These are phyloP conservation scores for Lactuca saligna DNA, from an alignment of 129 eudicot species.

Conservation along the genomic window DNA sequence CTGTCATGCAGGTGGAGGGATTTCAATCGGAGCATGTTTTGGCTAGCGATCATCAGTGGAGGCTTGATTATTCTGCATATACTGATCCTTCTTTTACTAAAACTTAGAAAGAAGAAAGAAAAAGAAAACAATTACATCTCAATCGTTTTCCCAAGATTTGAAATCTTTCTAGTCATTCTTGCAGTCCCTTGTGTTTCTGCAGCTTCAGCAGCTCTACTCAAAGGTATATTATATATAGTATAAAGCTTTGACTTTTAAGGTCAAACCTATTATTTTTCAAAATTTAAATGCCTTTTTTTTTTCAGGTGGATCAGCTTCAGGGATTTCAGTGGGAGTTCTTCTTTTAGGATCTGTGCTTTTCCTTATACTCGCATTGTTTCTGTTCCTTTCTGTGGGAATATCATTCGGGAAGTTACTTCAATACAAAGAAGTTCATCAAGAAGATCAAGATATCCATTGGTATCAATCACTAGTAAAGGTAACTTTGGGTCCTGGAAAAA, in stretches of 20 bases:
- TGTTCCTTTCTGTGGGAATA: constrained; percentile 78
- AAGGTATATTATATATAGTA: constrained; percentile 43
- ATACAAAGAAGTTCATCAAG: constrained; percentile 89
- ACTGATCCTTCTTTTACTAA: constrained; percentile 52
- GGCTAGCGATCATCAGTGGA: constrained; percentile 73
- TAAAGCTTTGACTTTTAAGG: constrained; percentile 15
- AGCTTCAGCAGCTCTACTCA: constrained; percentile 67
- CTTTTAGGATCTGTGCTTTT: constrained; percentile 52
- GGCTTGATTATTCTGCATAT: constrained; percentile 64
- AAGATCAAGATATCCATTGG: constrained; percentile 76
- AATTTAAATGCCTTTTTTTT: constrained; percentile 2
- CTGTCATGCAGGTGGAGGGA: constrained; percentile 70
- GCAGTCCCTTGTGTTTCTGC: constrained; percentile 87
- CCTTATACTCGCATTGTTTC: constrained; percentile 48
- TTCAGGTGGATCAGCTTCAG: constrained; percentile 67
- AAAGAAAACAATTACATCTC: constrained; percentile 56
- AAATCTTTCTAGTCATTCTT: constrained; percentile 73
- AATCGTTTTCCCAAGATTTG: constrained; percentile 76
- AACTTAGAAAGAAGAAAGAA: constrained; percentile 47
- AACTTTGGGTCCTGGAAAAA: constrained; percentile 92
- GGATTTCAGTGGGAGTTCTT: constrained; percentile 53
- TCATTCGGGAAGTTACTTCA: constrained; percentile 84
- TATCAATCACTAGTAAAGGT: constrained; percentile 75
- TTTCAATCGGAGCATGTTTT: constrained; percentile 81
- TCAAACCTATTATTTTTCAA: constrained; percentile 21